Evolutionary conservation across 2,329 filamentous ascomycete genomes (phyloP), one percentile per base, ranked within the genome.

Genomic region (Chalaropsis thielavioides): DNA sequence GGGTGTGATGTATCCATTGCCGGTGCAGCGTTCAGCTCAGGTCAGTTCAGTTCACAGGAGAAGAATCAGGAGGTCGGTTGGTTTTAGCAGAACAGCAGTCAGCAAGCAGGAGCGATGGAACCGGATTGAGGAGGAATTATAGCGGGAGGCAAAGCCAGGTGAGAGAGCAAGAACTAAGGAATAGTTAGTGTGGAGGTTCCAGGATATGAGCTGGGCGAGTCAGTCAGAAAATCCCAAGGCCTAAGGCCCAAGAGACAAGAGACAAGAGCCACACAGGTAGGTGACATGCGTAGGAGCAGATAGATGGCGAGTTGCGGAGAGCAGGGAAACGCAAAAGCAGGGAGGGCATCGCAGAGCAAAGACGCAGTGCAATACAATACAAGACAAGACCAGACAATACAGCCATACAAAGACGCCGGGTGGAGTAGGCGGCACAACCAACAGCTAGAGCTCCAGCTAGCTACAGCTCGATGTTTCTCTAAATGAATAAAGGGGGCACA

Each of bases 401-500:
- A 31, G 2, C 31, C 2, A 31, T 2, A 31, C 31, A 31, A 31
- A 31, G 3, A 31, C 3, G 31, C 31, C 31, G 31, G 7, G 35
- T 38, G 35, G 35, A 38, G 35, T 38, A 8, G 7, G 35, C 35
- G 6, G 35, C 35, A 38, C 35, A 2, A 31, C 3, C 31, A 31
- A 31, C 31, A 31, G n/a, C n/a, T n/a, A n/a, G n/a, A n/a, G n/a
- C n/a, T n/a, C n/a, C n/a, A n/a, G n/a, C n/a, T n/a, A 38, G 35
- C 35, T 5, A 38, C 35, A 8, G 10, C 24, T 38, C 27, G 10
- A 35, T 35, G 31, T 35, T 58, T 31, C 27, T 19, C 38, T n/a
- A 58, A 58, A 58, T 58, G 54, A 58, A 13, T 31, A 58, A 58
- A 35, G 27, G 54, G 54, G 54, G 24, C 54, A 58, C 54, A 58